Evolutionary conservation across 2,329 filamentous ascomycete species (phyloP).

Genomic region (Penicillium corylophilum): DNA sequence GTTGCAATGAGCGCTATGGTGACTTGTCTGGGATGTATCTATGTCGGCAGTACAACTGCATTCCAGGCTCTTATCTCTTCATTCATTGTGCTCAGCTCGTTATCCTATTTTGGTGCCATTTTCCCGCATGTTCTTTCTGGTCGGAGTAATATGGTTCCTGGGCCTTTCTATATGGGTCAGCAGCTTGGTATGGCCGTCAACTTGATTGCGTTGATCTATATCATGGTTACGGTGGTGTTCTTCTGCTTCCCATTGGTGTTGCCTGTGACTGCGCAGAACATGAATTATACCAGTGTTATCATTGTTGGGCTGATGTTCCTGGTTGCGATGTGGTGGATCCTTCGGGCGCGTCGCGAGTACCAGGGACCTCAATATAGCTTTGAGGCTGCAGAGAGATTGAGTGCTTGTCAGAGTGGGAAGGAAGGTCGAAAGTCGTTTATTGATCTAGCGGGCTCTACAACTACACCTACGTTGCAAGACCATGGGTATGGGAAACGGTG

Average conservation of each 20-base stretch:
- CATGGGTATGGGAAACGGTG: constrained; percentile 2
- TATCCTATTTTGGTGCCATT: constrained; percentile 64
- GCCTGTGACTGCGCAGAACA: constrained; percentile 48
- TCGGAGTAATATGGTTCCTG: constrained; percentile 50
- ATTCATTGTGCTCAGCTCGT: constrained; percentile 55
- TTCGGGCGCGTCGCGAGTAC: constrained; percentile 30
- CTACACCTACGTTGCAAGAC: not conserved
- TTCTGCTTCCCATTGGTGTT: constrained; percentile 59
- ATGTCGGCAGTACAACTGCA: constrained; percentile 64
- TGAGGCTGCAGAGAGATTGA: constrained; percentile 56
- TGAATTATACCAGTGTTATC: constrained; percentile 54
- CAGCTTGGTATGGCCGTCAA: constrained; percentile 53
- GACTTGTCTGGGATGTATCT: constrained; percentile 62
- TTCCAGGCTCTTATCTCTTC: constrained; percentile 66
- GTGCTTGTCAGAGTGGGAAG: constrained; percentile 35
- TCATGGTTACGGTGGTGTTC: constrained; percentile 61
- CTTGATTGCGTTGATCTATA: constrained; percentile 55
- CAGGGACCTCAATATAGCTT: constrained; percentile 44
- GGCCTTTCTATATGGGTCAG: constrained; percentile 58
- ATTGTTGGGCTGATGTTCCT: constrained; percentile 36
- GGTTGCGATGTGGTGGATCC: constrained; percentile 37
- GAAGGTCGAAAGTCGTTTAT: constrained; percentile 17
- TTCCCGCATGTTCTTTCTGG: constrained; percentile 55
- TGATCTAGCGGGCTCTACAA: constrained; percentile 7
- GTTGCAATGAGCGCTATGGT: constrained; percentile 51